Evolutionary conservation across 2,329 filamentous ascomycete species (phyloP).

Genomic region (Cladosporium oxysporum): DNA sequence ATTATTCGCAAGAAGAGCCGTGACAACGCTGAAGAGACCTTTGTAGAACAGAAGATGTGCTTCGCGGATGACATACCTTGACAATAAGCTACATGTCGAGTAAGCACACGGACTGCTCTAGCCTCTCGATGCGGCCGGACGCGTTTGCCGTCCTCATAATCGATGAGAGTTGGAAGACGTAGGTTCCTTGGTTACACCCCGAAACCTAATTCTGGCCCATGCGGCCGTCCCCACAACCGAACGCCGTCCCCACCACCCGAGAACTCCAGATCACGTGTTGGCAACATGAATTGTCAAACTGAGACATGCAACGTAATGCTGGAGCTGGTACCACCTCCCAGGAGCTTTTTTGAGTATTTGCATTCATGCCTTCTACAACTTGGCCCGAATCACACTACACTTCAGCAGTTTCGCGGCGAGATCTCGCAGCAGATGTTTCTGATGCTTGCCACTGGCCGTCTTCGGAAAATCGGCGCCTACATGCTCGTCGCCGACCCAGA

Average conservation of each 20-base stretch:
- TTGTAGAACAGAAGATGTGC: neutral
- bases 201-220: neutral
- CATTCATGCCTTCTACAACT: neutral
- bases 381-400: neutral
- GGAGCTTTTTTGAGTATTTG: neutral
- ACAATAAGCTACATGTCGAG: neutral
- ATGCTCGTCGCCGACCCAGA: slow-evolving; percentile 57
- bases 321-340: neutral
- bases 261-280: neutral
- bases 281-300: neutral
- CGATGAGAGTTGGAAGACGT: neutral
- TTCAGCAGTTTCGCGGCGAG: slow-evolving; percentile 15
- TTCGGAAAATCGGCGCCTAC: slow-evolving; percentile 50
- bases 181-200: neutral
- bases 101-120: neutral
- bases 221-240: neutral
- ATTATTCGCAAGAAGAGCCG: neutral
- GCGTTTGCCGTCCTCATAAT: neutral
- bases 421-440: slow-evolving; percentile 41
- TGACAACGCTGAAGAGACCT: neutral
- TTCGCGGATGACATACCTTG: neutral
- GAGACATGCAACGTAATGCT: neutral
- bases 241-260: neutral
- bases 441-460: slow-evolving; percentile 48
- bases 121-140: neutral